A percentile compares a stretch with the other conserved stretches of the same genome.
These are phyloP conservation scores for Nakazawaea peltata DNA, from an alignment of 805 yeast genomes.

Conservation along the genomic window DNA sequence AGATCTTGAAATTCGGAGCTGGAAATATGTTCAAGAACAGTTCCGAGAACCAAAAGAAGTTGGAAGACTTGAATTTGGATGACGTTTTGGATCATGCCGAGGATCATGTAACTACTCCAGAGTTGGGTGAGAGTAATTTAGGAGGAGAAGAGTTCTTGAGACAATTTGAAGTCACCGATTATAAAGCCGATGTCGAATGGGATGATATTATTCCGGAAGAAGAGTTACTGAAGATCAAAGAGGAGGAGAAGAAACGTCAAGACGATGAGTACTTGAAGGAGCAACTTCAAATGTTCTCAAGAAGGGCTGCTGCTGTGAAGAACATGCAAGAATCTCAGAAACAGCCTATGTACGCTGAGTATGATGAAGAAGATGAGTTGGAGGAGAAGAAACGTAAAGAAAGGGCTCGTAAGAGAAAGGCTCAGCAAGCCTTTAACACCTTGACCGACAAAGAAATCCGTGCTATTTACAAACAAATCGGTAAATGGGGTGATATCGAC, in stretches of 20 bases:
- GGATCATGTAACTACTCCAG: conserved; percentile 94
- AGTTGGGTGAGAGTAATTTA: conserved; percentile 90
- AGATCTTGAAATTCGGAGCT: conserved; percentile 95
- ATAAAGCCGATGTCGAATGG: conserved; percentile 98
- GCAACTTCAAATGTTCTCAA: conserved; percentile 79
- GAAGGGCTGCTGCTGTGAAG: conserved; percentile 69
- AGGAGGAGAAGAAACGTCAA: conserved; percentile 77
- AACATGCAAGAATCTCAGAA: conserved; percentile 34
- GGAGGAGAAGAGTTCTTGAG: conserved; percentile 97
- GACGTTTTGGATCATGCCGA: conserved; percentile 96
- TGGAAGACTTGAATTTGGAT: conserved; percentile 91
- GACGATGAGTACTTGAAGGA: conserved; percentile 85
- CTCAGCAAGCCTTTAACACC: conserved; percentile 37
- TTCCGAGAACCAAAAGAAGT: conserved; percentile 82
- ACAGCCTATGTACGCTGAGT: conserved; percentile 28
- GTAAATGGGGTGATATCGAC: conserved; percentile 73
- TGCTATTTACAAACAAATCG: conserved; percentile 72
- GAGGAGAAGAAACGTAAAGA: conserved; percentile 31
- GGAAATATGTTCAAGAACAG: conserved; percentile 96
- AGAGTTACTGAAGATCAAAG: conserved; percentile 81
- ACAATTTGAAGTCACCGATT: conserved; percentile 97
- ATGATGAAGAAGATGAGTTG: conserved; percentile 29
- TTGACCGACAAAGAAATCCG: conserved; percentile 84
- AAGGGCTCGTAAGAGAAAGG: conserved; percentile 22
- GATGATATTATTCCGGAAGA: conserved; percentile 97